Conservation (phyloP, 2,329 filamentous ascomycete species). For the Ophiostoma angusticollis region DNA sequence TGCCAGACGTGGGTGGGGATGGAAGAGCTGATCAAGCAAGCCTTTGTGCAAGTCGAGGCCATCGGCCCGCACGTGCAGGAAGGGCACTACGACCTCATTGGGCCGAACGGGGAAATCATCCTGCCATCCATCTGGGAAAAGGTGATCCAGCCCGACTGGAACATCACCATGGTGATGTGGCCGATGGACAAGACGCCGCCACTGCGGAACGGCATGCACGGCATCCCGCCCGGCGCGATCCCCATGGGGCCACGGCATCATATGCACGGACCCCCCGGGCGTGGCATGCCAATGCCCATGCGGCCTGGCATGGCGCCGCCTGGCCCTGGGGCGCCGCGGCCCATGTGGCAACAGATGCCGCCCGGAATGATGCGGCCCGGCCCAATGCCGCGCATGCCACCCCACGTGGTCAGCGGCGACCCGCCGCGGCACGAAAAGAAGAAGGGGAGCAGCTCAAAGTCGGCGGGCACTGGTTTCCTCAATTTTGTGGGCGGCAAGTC, state of each 20-base stretch:
- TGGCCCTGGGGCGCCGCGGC: not conserved
- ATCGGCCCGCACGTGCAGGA: constrained; percentile 65
- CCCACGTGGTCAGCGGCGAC: constrained; percentile 11
- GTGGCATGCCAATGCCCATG: constrained; percentile 6
- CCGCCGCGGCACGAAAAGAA: constrained; percentile 9
- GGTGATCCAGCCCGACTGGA: constrained; percentile 66
- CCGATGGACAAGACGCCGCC: constrained; percentile 34
- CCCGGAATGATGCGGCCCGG: not conserved
- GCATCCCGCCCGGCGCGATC: constrained; percentile 2
- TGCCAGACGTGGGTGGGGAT: constrained; percentile 81
- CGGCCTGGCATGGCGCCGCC: constrained; percentile 3
- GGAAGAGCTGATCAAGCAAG: constrained; percentile 76
- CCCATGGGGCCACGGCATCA: not conserved
- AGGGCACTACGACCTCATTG: constrained; percentile 69
- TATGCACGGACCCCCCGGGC: constrained; percentile 3
- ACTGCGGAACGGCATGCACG: constrained; percentile 10
- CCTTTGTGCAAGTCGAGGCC: constrained; percentile 65
- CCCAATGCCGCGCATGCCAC: not conserved
- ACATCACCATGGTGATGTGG: constrained; percentile 47
- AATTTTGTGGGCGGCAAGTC: constrained; percentile 12
- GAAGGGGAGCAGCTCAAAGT: constrained; percentile 9
- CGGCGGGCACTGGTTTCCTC: constrained; percentile 3
- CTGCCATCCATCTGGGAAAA: constrained; percentile 72
- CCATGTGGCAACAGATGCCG: not conserved
- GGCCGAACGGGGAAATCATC: constrained; percentile 70